phyloP scores from a whole-genome alignment of 2,329 filamentous ascomycete genomes.

The Podosphaera xanthii region DNA sequence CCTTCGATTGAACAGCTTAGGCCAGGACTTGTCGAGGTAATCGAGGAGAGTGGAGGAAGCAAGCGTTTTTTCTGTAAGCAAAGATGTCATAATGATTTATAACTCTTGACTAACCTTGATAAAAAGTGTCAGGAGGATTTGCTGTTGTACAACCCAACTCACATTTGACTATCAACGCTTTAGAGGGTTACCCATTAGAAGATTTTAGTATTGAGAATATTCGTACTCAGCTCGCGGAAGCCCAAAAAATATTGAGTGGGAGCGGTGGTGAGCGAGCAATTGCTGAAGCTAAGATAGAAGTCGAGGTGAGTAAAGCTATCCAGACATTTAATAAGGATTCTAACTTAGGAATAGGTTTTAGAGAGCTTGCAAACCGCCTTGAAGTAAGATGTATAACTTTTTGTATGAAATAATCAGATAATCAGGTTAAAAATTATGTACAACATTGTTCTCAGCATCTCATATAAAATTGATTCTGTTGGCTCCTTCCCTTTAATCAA shows the following conservation, averaged over 20 bases:
- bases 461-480: no score
- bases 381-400: no score
- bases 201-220: constrained; percentile 90
- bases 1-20: constrained; percentile 97
- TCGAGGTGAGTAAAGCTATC: constrained; percentile 46
- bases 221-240: constrained; percentile 73
- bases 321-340: no score
- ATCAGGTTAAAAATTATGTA: no score
- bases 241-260: constrained; percentile 81
- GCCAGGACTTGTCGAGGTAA: constrained; percentile 82
- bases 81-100: no score
- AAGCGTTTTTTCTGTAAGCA: constrained; percentile 92
- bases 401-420: no score
- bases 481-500: no score
- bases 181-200: constrained; percentile 84
- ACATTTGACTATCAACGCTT: constrained; percentile 88
- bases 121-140: constrained; percentile 78
- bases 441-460: no score
- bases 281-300: constrained; percentile 95
- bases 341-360: no score
- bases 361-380: no score
- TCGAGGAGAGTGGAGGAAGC: constrained; percentile 70
- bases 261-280: constrained; percentile 90
- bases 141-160: constrained; percentile 93
- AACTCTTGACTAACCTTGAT: neutral